Percentiles rank a stretch among this genome's conserved stretches.
Evolutionary conservation across 73 alveolate species (phyloP).

Genomic region (Tetrahymena elliotti): DNA sequence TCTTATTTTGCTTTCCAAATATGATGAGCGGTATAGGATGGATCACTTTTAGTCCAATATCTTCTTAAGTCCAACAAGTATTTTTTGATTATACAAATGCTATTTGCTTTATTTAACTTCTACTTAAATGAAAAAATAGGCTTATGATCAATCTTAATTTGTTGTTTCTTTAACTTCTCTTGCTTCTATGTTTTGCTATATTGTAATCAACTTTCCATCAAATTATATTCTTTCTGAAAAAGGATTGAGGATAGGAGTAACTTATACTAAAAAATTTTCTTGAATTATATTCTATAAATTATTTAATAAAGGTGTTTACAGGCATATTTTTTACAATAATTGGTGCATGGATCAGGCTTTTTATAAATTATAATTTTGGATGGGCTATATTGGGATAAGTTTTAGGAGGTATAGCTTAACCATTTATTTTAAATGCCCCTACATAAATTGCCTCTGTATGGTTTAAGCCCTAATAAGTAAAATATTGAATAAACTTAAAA

Average conservation of each 20-base stretch:
- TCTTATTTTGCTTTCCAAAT: slow-evolving; percentile 47
- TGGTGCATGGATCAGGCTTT: slow-evolving; percentile 3
- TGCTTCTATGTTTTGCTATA: slow-evolving; percentile 30
- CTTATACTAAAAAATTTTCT: not conserved
- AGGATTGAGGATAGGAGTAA: slow-evolving; percentile 18
- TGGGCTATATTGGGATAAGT: slow-evolving; percentile 39
- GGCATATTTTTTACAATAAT: not conserved
- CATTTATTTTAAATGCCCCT: slow-evolving; percentile 80
- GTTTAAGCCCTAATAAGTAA: slow-evolving; percentile 71
- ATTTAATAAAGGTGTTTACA: not conserved
- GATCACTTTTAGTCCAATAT: slow-evolving; percentile 49
- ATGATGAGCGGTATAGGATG: slow-evolving; percentile 45
- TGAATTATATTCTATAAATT: not conserved
- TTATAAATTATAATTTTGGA: slow-evolving; percentile 18
- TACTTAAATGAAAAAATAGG: not conserved
- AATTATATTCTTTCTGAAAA: slow-evolving; percentile 33
- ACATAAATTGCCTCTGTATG: slow-evolving; percentile 76
- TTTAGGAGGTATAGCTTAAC: slow-evolving; percentile 66
- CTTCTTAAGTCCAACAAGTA: slow-evolving; percentile 43
- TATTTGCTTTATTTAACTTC: not conserved
- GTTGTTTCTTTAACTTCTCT: not conserved
- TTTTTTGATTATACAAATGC: not conserved
- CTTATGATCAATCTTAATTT: not conserved
- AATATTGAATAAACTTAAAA: not conserved
- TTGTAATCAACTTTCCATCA: slow-evolving; percentile 42